Evolutionary conservation across 1,284 basidiomycete species (phyloP), one percentile per base, ranked within the genome.

Genomic region (Veloboletus limbatus): DNA sequence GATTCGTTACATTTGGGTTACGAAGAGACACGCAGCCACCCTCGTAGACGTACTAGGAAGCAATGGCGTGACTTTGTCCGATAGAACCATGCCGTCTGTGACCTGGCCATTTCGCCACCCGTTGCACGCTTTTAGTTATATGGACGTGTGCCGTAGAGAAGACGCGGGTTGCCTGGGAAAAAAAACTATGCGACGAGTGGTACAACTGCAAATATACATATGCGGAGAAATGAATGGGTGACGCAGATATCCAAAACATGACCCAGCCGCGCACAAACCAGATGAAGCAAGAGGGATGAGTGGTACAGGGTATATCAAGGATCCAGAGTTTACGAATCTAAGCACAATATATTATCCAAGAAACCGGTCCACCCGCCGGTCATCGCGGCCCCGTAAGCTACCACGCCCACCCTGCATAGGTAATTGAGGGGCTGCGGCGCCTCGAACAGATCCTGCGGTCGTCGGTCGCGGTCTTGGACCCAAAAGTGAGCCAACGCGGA

Each of bases 1-100:
- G 91, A 20, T 84, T 95, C 58, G 89, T 94, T 27, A 89, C 81
- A 55, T 93, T 94, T 66, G 90, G 88, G 2, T 70, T 91, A 51
- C 73, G 90, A 58, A 76, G 86, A 53, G 87, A 89, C 54, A 72
- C 80, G 13, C 62, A 69, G 36, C 71, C 69, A 16, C 69, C 73
- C 48, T 69, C 66, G 53, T 71, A 59, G 52, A 46, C 18, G 27
- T 17, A 18, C n/a, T 27, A 43, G 10, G 32, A 16, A 35, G 20
- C 28, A 32, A 27, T 31, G 31, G 26, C 24, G 37, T 14, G 22
- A 52, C 9, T 37, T 35, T 43, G 26, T 36, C 11, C 6, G 21
- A 7, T 26, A 17, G 24, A 20, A 14, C 11, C 21, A 21, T 34
- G 22, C 16, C 9, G 3, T 20, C 18, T 20, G 42, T 41, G 43